These are phyloP conservation scores for Saccharomyces hybrid DNA, from an alignment of 1,139 yeast species.

Conservation along the genomic window DNA sequence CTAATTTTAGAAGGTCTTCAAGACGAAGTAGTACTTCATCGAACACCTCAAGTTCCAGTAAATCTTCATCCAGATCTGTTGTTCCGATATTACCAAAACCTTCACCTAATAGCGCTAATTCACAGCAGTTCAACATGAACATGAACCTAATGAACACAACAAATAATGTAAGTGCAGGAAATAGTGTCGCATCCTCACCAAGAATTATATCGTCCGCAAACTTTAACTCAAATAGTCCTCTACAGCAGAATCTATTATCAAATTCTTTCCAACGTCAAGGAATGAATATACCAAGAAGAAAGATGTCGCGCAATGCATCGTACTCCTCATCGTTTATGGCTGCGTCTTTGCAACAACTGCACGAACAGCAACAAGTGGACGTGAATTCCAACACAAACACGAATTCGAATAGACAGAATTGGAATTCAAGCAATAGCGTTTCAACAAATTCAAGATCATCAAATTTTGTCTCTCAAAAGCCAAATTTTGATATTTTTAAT, in stretches of 20 bases:
- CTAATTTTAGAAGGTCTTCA: conserved; percentile 11
- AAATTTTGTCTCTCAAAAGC: conserved; percentile 17
- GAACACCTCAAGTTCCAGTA: conserved; percentile 25
- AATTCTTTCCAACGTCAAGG: conserved; percentile 22
- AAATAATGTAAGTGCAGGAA: conserved; percentile 4
- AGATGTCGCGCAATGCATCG: conserved; percentile 25
- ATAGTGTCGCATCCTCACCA: conserved; percentile 29
- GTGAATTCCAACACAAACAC: conserved; percentile 8
- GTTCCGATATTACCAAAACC: conserved; percentile 33
- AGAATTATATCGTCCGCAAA: conserved; percentile 13
- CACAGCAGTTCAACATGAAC: conserved; percentile 1
- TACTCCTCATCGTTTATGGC: conserved; percentile 28
- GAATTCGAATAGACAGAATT: conserved; percentile 5
- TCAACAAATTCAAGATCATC: conserved; percentile 14
- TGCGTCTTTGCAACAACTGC: conserved; percentile 24
- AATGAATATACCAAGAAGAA: conserved; percentile 25
- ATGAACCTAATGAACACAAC: not conserved
- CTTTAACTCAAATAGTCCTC: conserved; percentile 16
- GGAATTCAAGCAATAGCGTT: conserved; percentile 6
- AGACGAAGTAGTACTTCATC: conserved; percentile 30
- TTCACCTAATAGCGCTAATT: conserved; percentile 13
- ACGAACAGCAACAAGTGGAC: conserved; percentile 13
- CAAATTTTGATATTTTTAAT: conserved; percentile 20
- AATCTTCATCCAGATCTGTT: conserved; percentile 27
- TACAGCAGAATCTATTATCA: conserved; percentile 17